phyloP scores from a whole-genome alignment of 176 grass and related monocot genomes.

The Pharus latifolius region DNA sequence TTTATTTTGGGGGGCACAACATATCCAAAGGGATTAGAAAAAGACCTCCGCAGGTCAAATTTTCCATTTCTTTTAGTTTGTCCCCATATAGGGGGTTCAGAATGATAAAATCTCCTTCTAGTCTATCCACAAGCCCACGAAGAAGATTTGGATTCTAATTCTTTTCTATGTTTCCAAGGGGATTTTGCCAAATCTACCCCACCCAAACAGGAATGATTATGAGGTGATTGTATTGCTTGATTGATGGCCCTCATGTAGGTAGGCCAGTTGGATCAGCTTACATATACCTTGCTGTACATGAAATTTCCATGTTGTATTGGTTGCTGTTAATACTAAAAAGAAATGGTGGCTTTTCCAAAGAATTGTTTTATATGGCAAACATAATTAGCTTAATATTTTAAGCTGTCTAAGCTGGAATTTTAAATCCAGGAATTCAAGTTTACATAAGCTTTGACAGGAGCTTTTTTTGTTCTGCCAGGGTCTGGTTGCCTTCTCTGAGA shows the following conservation, averaged over 20 bases:
- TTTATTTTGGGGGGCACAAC: too few relatives aligned
- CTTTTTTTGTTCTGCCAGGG: constrained; percentile 34
- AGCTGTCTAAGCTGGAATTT: neutral
- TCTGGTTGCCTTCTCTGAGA: constrained; percentile 91
- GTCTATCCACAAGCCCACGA: too few relatives aligned
- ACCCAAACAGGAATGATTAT: neutral
- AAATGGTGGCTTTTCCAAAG: neutral
- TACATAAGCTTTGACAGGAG: neutral
- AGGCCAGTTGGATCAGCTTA: neutral
- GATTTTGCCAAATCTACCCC: neutral
- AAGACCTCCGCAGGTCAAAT: too few relatives aligned
- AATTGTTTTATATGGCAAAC: neutral
- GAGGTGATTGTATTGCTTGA: neutral
- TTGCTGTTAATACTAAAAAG: neutral
- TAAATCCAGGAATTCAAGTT: neutral
- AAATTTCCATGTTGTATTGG: neutral
- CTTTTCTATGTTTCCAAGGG: neutral
- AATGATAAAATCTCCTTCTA: too few relatives aligned
- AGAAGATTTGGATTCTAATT: too few relatives aligned
- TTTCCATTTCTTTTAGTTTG: too few relatives aligned
- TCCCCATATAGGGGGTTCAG: too few relatives aligned
- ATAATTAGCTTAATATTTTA: neutral
- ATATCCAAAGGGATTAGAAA: too few relatives aligned
- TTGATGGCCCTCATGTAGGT: neutral
- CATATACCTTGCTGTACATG: neutral